A percentile compares a stretch with the other conserved stretches of the same genome.
phyloP scores from a whole-genome alignment of 345 rosid genomes.

The Chamaenerion angustifolium region DNA sequence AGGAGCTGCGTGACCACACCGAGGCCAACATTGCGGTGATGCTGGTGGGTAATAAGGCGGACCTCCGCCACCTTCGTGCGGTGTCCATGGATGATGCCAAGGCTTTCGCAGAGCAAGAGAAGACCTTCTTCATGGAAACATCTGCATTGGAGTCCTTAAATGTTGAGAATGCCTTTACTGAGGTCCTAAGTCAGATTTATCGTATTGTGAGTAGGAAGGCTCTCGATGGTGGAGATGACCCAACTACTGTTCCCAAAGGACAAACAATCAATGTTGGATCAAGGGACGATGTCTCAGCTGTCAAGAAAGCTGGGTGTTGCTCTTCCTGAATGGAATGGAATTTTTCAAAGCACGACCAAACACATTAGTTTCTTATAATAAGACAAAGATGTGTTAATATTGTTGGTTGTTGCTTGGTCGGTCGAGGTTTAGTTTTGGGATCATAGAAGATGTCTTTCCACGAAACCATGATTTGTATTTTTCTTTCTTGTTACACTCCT shows the following conservation, averaged over 20 bases:
- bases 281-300: too few relatives aligned
- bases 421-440: too few relatives aligned
- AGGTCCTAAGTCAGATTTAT: conserved; percentile 10
- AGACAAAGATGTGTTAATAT: too few relatives aligned
- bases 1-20: conserved; percentile 65
- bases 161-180: conserved; percentile 61
- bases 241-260: conserved; percentile 48
- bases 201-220: conserved; percentile 48
- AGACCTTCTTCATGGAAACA: conserved; percentile 58
- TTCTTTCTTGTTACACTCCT: too few relatives aligned
- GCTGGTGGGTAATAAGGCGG: conserved; percentile 78
- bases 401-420: too few relatives aligned
- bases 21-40: conserved; percentile 61
- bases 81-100: conserved; percentile 47
- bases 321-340: too few relatives aligned
- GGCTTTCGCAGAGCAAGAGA: conserved; percentile 51
- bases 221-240: conserved; percentile 40
- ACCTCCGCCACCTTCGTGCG: conserved; percentile 60
- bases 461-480: too few relatives aligned
- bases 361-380: too few relatives aligned
- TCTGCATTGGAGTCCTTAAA: conserved; percentile 63
- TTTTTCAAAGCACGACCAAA: too few relatives aligned
- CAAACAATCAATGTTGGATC: conserved; percentile 39
- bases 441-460: too few relatives aligned
- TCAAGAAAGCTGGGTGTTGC: too few relatives aligned